Evolutionary conservation across 208 protist species (phyloP).

Genomic region (Sergeia podlipaevii): DNA sequence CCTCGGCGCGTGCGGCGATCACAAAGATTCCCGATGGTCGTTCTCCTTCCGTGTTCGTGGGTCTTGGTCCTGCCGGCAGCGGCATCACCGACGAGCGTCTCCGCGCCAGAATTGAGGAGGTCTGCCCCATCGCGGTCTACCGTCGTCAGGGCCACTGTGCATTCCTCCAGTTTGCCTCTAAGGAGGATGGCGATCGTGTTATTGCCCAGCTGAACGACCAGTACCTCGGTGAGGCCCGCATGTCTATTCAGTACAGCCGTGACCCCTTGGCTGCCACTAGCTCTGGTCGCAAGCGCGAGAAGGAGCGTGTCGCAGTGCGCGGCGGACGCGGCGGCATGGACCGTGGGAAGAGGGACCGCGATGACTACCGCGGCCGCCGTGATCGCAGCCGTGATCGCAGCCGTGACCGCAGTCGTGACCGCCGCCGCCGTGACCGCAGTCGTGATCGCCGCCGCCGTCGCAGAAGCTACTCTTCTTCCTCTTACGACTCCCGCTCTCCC

Average conservation of each 20-base stretch:
- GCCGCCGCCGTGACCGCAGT: conserved; percentile 9
- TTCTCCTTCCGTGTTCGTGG: conserved; percentile 34
- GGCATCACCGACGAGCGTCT: conserved; percentile 30
- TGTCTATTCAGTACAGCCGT: conserved; percentile 52
- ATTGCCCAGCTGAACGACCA: conserved; percentile 40
- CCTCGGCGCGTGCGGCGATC: neutral
- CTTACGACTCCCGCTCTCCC: neutral
- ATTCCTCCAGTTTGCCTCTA: conserved; percentile 39
- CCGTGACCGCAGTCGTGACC: conserved; percentile 3
- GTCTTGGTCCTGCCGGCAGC: conserved; percentile 42
- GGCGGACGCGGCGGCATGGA: conserved; percentile 12
- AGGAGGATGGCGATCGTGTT: conserved; percentile 27
- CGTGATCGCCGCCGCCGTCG: conserved; percentile 9
- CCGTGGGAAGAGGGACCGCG: conserved; percentile 13
- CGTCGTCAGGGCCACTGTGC: conserved; percentile 57
- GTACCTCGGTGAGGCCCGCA: conserved; percentile 40
- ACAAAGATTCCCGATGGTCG: conserved; percentile 8
- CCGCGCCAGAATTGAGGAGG: conserved; percentile 24
- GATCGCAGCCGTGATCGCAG: conserved; percentile 3
- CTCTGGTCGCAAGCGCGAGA: conserved; percentile 7
- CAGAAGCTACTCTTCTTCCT: conserved; percentile 6
- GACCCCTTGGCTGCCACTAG: too few relatives aligned
- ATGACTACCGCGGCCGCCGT: conserved; percentile 13
- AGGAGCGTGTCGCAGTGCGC: conserved; percentile 8
- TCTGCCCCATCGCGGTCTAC: conserved; percentile 34